These are phyloP conservation scores for Magnaporthiopsis poae DNA, from an alignment of 2,329 filamentous ascomycete genomes.

Conservation along the genomic window DNA sequence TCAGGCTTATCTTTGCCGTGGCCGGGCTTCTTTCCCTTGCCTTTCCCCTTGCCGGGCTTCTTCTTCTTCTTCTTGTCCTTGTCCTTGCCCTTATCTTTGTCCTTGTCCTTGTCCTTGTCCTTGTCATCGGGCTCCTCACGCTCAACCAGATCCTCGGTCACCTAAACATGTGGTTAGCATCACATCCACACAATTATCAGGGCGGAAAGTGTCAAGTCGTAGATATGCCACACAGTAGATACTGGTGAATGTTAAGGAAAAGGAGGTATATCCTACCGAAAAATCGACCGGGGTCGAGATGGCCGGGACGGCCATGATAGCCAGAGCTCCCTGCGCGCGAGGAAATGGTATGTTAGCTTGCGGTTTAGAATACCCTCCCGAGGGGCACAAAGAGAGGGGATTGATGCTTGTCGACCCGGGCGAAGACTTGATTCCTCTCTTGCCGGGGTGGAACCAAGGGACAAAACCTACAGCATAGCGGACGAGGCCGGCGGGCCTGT, in stretches of 20 bases:
- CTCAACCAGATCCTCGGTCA: background rate
- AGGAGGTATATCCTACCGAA: background rate
- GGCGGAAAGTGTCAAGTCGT: too few species aligned
- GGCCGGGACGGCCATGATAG: slow-evolving; percentile 2
- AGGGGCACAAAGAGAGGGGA: too few species aligned
- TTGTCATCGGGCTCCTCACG: background rate
- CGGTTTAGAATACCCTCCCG: too few species aligned
- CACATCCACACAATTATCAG: background rate
- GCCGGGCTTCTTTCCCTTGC: background rate
- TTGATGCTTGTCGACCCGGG: too few species aligned
- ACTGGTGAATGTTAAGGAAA: background rate
- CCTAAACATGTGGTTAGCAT: background rate
- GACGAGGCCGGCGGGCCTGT: slow-evolving; percentile 1
- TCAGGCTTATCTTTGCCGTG: background rate
- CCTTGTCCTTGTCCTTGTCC: background rate
- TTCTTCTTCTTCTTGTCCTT: slow-evolving; percentile 5
- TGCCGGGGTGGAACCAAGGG: background rate
- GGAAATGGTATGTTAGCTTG: background rate
- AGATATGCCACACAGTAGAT: background rate
- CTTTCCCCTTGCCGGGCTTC: background rate
- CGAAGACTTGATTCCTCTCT: background rate
- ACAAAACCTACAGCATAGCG: slow-evolving; percentile 2
- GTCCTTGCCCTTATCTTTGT: background rate
- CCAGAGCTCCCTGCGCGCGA: slow-evolving; percentile 3
- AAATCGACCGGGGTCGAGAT: background rate